Base-by-base conservation (phyloP, 768 basidiomycete species). In the Mycena venus region DNA sequence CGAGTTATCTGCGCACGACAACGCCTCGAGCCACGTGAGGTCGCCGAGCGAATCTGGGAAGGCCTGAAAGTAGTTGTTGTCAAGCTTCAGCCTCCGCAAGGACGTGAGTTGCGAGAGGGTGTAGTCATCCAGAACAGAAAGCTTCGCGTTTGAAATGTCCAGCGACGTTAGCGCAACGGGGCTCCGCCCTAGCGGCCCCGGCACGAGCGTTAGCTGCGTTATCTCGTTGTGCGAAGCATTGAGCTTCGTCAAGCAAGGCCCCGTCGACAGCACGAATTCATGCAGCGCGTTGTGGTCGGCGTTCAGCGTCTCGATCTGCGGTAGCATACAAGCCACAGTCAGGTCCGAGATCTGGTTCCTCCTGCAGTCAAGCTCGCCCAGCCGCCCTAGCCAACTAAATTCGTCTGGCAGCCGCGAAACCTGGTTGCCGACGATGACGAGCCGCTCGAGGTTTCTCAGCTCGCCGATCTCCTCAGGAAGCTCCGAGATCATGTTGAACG, bases 1-100 rank as follows among this genome's bases (percentile, higher is more conserved):
- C 76, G 93, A 90, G 84, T 99, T 99, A 82, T 99, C 95, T n/a
- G 95, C 95, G 80, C 95, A 96, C 14, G 94, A 94, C 9, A 99
- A 89, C 0, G 85, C 86, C 77, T 92, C 87, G 38, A 99, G 90
- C 71, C 89, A 89, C 29, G 82, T 84, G 49, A 99, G 90, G 25
- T 92, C 89, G 56, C 94, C 95, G 11, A 99, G 84, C 31, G 91
- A 90, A n/a, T 96, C 92, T 0, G 98, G 97, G 25, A 99, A 90
- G 11, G 90, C 86, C 7, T 92, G 93, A 79, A 99, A 93, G 40
- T 93, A 89, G 83, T 99, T 99, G 85, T 96, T 92, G 81, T 97
- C 93, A 66, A 99, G 87, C 70, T 90, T 90, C 49, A 99, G 88
- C 3, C 85, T 84, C 51, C 90, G 88, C 47, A 99, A 91, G 19